Evolutionary conservation across 2,329 filamentous ascomycete species (phyloP).

Genomic region (Cephalotrichum gorgonifer): DNA sequence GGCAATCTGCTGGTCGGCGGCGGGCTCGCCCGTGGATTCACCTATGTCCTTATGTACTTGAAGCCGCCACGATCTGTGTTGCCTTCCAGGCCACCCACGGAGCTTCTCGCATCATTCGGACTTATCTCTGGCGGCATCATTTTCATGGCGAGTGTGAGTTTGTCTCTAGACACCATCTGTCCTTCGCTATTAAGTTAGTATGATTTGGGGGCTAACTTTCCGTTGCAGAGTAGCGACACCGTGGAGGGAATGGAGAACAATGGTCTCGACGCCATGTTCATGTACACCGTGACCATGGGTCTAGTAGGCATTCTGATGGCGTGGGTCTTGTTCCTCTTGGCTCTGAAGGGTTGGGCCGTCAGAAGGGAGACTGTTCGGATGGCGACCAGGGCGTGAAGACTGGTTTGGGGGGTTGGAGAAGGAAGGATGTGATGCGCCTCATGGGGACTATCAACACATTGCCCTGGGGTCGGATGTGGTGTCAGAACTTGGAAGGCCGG

Average conservation of each 20-base stretch:
- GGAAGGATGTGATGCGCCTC: too few species aligned
- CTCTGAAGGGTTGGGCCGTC: constrained; percentile 79
- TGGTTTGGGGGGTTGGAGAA: background rate
- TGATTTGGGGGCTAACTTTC: constrained; percentile 10
- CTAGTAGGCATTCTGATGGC: constrained; percentile 76
- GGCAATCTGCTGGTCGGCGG: constrained; percentile 75
- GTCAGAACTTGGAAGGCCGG: too few species aligned
- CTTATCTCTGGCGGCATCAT: constrained; percentile 79
- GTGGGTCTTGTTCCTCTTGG: constrained; percentile 67
- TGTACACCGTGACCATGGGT: constrained; percentile 82
- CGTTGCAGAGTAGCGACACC: constrained; percentile 57
- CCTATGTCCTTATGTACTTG: constrained; percentile 72
- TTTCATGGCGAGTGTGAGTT: constrained; percentile 80
- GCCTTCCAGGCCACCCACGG: constrained; percentile 78
- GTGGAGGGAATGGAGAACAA: constrained; percentile 68
- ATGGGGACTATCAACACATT: too few species aligned
- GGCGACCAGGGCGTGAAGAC: background rate
- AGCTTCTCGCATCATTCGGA: constrained; percentile 80
- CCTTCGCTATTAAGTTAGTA: background rate
- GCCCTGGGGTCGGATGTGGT: too few species aligned
- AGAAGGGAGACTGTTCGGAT: constrained; percentile 25
- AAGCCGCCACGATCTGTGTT: constrained; percentile 70
- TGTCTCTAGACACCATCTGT: background rate
- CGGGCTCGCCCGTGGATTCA: constrained; percentile 65
- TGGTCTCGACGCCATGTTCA: constrained; percentile 80